Base-by-base conservation (phyloP, 2,329 filamentous ascomycete genomes). In the Arthroderma sp. region DNA sequence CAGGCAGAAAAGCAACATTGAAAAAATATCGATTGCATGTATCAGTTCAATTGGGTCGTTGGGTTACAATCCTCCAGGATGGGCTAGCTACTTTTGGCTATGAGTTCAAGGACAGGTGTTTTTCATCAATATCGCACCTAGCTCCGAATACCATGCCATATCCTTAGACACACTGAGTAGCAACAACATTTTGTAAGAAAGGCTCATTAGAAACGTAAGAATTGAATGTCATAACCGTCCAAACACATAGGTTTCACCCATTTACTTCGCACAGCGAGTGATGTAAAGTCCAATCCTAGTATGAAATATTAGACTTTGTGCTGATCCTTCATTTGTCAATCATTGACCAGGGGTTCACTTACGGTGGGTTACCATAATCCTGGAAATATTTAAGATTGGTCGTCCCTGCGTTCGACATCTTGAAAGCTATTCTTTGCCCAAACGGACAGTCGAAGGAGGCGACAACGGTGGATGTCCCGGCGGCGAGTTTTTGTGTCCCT, bases 311-410 rank as follows among this genome's bases (percentile, higher is more conserved):
- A 57, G 17, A 39, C 6, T 13, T 37, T 56, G 11, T 33, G 25
- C 25, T 28, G 9, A 31, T 31, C 15, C 28, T n/a, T 31, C 19
- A 38, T 17, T 13, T 19, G 6, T 11, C 11, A 44, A 5, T 8
- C 11, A 39, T 21, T 17, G 1, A 15, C 9, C 4, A 52, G 35
- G 33, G 33, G 31, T 15, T 28, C 55, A 71, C 72, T 68, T 66
- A 74, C 71, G 77, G 73, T 60, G 71, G 68, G 8, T 74, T 75
- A 64, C 83, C 84, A 63, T 73, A 84, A 66, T 86, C 81, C 71
- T 87, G 77, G 72, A 86, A 84, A 69, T 79, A 87, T 57, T 78
- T 70, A 39, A 86, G 68, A 52, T 73, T 66, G 39, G 81, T 81
- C 61, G 71, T 71, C 2, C 77, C 79, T 4, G 71, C 71, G 47